Evolutionary conservation across 306 rosid genomes (phyloP).

Genomic region (Acacia confusa): DNA sequence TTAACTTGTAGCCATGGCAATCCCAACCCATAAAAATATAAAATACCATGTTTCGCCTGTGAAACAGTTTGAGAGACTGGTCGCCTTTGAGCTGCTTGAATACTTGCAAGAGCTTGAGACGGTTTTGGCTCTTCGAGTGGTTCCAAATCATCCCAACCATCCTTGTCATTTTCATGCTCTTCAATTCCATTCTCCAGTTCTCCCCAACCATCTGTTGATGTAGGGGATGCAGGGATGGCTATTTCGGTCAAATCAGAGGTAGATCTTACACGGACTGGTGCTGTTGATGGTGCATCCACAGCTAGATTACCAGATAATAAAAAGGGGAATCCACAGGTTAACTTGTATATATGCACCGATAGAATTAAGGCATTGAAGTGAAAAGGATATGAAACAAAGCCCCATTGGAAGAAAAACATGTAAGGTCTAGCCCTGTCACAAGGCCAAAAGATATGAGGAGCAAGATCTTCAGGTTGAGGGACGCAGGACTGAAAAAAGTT

Average conservation of each 20-base stretch:
- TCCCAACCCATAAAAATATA: slow-evolving; percentile 18
- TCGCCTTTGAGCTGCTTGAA: slow-evolving; percentile 96
- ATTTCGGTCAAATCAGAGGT: slow-evolving; percentile 69
- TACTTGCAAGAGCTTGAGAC: slow-evolving; percentile 71
- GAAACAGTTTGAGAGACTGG: slow-evolving; percentile 69
- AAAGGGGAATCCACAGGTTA: slow-evolving; percentile 21
- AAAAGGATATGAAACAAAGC: slow-evolving; percentile 16
- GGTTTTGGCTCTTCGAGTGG: slow-evolving; percentile 82
- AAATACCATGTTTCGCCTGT: slow-evolving; percentile 72
- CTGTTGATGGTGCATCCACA: slow-evolving; percentile 61
- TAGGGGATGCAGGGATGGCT: slow-evolving; percentile 73
- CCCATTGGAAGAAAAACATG: slow-evolving; percentile 10
- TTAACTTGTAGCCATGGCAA: slow-evolving; percentile 25
- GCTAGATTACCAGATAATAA: slow-evolving; percentile 45
- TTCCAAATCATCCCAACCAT: slow-evolving; percentile 95
- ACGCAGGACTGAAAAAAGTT: neutral
- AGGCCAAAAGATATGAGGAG: neutral
- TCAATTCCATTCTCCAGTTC: slow-evolving; percentile 89
- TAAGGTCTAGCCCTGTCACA: neutral
- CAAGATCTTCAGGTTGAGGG: neutral
- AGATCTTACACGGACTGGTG: slow-evolving; percentile 56
- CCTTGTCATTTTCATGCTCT: slow-evolving; percentile 73
- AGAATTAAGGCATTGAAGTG: neutral
- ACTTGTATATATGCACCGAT: neutral
- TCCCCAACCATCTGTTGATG: slow-evolving; percentile 99